phyloP scores from a whole-genome alignment of 176 grass and related monocot genomes.

The Oryza meyeriana region DNA sequence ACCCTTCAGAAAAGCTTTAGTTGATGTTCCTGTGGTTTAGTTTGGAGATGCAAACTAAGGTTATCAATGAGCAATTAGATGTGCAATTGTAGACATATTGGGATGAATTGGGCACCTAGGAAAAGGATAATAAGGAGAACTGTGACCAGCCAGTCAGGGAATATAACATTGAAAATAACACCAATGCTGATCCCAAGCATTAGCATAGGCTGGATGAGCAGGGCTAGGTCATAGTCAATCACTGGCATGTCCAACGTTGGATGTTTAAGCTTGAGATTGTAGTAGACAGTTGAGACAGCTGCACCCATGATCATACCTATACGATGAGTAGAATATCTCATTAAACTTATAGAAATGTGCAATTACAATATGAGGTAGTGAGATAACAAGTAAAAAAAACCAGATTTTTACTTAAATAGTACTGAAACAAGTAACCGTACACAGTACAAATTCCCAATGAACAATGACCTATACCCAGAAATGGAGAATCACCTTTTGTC shows the following conservation, averaged over 20 bases:
- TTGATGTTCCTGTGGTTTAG: constrained; percentile 63
- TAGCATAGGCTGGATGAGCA: constrained; percentile 92
- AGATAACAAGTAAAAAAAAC: background rate
- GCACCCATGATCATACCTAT: constrained; percentile 93
- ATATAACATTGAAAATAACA: constrained; percentile 82
- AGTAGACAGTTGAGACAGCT: constrained; percentile 75
- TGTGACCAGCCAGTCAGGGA: constrained; percentile 90
- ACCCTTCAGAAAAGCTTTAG: constrained; percentile 86
- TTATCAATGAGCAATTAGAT: background rate
- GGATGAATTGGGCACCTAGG: constrained; percentile 53
- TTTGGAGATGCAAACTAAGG: constrained; percentile 4
- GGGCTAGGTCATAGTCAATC: constrained; percentile 84
- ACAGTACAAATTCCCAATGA: background rate
- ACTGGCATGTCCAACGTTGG: constrained; percentile 75
- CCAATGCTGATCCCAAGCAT: constrained; percentile 98
- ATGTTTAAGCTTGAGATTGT: constrained; percentile 87
- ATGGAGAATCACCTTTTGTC: background rate
- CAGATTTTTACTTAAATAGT: constrained; percentile 12
- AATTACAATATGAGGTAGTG: background rate
- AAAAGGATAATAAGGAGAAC: constrained; percentile 84
- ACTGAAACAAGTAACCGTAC: background rate
- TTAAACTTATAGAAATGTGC: background rate
- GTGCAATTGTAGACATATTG: background rate
- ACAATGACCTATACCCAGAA: background rate
- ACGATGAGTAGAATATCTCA: constrained; percentile 13